These are phyloP conservation scores for Sclerotinia glacialis DNA, from an alignment of 2,329 filamentous ascomycete species.

Conservation along the genomic window DNA sequence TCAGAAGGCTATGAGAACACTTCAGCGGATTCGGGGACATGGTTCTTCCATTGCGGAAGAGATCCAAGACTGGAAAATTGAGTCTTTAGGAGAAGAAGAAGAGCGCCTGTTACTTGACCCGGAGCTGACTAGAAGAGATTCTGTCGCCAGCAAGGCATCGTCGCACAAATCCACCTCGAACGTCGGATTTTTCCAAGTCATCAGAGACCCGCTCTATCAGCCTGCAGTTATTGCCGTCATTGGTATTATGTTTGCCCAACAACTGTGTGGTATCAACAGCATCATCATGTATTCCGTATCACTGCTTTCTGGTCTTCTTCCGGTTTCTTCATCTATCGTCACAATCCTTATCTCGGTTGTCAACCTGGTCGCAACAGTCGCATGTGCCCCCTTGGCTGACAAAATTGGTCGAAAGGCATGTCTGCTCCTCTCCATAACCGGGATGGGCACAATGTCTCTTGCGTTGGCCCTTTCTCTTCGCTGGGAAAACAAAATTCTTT, in stretches of 20 bases:
- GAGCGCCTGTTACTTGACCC: constrained; percentile 34
- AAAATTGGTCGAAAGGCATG: constrained; percentile 83
- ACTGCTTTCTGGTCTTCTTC: constrained; percentile 75
- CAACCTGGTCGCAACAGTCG: constrained; percentile 79
- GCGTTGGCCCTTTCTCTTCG: constrained; percentile 78
- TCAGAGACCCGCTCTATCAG: constrained; percentile 64
- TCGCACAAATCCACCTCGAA: constrained; percentile 40
- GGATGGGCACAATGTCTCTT: constrained; percentile 78
- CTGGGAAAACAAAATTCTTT: constrained; percentile 68
- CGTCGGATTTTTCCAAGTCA: constrained; percentile 62
- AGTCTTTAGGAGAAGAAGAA: constrained; percentile 35
- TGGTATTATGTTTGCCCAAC: constrained; percentile 89
- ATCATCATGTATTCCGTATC: constrained; percentile 99
- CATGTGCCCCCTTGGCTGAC: constrained; percentile 81
- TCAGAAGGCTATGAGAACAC: constrained; percentile 59
- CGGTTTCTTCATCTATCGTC: constrained; percentile 75
- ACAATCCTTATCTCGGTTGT: constrained; percentile 84
- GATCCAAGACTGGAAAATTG: constrained; percentile 57
- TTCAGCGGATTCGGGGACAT: constrained; percentile 74
- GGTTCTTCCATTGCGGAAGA: constrained; percentile 70
- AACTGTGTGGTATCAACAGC: constrained; percentile 91
- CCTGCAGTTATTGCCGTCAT: constrained; percentile 79
- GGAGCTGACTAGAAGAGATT: constrained; percentile 29
- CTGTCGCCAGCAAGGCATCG: constrained; percentile 33
- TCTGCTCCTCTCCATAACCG: constrained; percentile 75